These are phyloP conservation scores for Cytospora chrysosperma DNA, from an alignment of 2,329 filamentous ascomycete genomes.

Conservation along the genomic window DNA sequence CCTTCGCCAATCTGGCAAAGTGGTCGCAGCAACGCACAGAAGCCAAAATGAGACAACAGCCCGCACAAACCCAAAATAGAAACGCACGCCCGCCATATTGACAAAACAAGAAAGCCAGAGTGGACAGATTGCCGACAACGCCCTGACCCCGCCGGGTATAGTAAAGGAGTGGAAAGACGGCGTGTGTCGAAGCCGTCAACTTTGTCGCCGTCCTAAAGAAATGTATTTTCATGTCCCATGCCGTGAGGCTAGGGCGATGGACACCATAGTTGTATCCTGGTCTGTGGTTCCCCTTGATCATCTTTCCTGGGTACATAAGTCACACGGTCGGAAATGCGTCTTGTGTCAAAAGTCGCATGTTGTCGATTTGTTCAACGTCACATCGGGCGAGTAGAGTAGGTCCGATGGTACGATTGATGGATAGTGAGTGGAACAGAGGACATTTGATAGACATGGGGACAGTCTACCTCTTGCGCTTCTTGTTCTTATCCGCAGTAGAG, in stretches of 20 bases:
- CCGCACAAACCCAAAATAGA: slow-evolving; percentile 6
- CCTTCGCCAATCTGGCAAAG: slow-evolving; percentile 10
- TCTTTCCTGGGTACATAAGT: not conserved
- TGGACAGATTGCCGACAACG: slow-evolving; percentile 22
- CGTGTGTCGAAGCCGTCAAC: slow-evolving; percentile 18
- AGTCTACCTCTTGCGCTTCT: slow-evolving; percentile 60
- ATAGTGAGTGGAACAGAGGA: too few species aligned
- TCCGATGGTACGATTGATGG: not conserved
- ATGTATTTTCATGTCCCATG: slow-evolving; percentile 1
- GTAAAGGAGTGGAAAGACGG: slow-evolving; percentile 22
- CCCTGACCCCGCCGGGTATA: slow-evolving; percentile 18
- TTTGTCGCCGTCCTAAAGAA: not conserved
- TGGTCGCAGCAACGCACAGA: slow-evolving; percentile 6
- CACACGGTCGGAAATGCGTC: not conserved
- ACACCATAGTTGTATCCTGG: slow-evolving; percentile 2
- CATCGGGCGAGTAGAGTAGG: not conserved
- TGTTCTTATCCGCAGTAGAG: slow-evolving; percentile 52
- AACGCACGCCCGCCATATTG: slow-evolving; percentile 20
- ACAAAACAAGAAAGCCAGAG: slow-evolving; percentile 12
- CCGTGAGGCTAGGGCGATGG: slow-evolving; percentile 1
- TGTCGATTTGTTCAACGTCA: not conserved
- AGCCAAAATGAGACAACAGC: slow-evolving; percentile 14
- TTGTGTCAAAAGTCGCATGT: not conserved
- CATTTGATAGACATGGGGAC: not conserved
- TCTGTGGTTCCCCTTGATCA: not conserved